A percentile compares a stretch with the other conserved stretches of the same genome.
These are phyloP conservation scores for Gardenia jasminoides DNA, from an alignment of 257 asterid genomes.

Conservation along the genomic window DNA sequence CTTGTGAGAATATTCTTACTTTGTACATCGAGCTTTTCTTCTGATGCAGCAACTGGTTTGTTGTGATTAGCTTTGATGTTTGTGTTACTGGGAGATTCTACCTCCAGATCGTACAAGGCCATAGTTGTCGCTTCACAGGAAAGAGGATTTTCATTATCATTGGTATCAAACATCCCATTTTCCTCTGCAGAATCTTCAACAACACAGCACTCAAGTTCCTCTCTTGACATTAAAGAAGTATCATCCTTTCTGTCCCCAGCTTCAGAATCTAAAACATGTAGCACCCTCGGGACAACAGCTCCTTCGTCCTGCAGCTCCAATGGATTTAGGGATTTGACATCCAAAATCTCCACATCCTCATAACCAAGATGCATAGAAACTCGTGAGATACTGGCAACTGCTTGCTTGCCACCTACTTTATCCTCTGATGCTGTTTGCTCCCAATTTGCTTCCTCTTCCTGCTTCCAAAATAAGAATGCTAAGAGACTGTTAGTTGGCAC, in stretches of 20 bases:
- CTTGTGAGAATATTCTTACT: neutral
- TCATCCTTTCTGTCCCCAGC: constrained; percentile 4
- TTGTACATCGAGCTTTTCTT: neutral
- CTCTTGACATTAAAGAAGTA: constrained; percentile 22
- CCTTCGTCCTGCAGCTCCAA: constrained; percentile 26
- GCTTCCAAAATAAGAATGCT: constrained; percentile 10
- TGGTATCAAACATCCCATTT: neutral
- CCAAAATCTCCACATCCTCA: constrained; percentile 16
- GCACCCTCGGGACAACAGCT: constrained; percentile 22
- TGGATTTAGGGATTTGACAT: constrained; percentile 15
- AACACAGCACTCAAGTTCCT: constrained; percentile 34
- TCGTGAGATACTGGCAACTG: neutral
- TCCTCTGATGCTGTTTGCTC: constrained; percentile 25
- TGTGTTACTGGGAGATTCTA: constrained; percentile 5
- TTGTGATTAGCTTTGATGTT: neutral
- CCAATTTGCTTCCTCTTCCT: constrained; percentile 37
- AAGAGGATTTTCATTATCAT: constrained; percentile 1
- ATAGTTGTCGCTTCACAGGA: neutral
- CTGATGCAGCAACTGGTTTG: constrained; percentile 4
- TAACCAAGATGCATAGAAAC: constrained; percentile 10
- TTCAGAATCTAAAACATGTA: constrained; percentile 24
- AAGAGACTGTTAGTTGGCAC: neutral
- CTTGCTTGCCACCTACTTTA: constrained; percentile 17
- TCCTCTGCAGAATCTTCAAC: constrained; percentile 69
- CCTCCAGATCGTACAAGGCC: constrained; percentile 5